Evolutionary conservation across 257 asterid species (phyloP).

Genomic region (Solanum piurae): DNA sequence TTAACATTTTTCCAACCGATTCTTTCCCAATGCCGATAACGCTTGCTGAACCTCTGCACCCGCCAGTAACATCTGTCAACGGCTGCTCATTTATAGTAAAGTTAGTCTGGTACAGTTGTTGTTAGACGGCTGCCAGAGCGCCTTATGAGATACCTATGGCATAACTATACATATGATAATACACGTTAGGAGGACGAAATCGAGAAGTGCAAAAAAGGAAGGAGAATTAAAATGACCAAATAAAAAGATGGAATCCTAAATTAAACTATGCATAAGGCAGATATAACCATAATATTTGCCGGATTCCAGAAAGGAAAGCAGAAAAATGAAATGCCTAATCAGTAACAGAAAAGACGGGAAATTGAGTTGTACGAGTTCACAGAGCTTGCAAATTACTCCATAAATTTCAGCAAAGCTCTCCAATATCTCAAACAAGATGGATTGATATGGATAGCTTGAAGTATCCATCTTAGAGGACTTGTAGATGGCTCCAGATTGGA

Average conservation of each 20-base stretch:
- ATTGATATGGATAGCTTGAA: conserved; percentile 69
- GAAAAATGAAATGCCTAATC: background rate
- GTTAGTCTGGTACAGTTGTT: background rate
- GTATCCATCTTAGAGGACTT: conserved; percentile 41
- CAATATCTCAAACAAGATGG: conserved; percentile 87
- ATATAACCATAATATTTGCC: background rate
- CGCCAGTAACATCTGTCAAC: background rate
- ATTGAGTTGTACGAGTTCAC: background rate
- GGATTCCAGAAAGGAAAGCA: background rate
- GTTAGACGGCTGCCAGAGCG: background rate
- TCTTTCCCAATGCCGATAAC: background rate
- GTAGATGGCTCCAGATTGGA: conserved; percentile 9
- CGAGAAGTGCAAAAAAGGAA: background rate
- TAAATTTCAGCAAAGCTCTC: conserved; percentile 35
- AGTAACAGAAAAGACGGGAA: background rate
- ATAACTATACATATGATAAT: background rate
- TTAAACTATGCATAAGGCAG: background rate
- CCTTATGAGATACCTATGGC: background rate
- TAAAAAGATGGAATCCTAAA: background rate
- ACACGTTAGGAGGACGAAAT: background rate
- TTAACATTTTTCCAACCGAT: background rate
- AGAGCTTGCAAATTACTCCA: background rate
- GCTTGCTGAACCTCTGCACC: background rate
- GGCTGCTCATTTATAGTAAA: background rate
- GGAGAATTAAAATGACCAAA: background rate